Base-by-base conservation (phyloP, 176 grass and related monocot species). In the Phyllostachys edulis region DNA sequence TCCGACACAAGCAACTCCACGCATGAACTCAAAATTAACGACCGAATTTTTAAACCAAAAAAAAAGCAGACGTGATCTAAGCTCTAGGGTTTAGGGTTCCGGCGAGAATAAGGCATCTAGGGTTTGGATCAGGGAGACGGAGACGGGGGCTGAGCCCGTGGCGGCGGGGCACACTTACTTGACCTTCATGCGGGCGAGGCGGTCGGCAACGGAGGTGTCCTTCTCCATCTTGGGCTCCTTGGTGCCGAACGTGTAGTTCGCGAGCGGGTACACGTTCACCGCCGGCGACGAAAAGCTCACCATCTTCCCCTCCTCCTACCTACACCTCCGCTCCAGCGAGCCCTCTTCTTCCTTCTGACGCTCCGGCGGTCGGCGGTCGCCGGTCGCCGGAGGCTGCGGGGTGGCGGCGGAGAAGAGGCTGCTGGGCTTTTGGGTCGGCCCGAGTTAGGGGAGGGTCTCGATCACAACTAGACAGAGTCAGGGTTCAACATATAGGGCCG, bases 161-260 rank as follows among this genome's bases (percentile, higher is more conserved):
- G 27, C 16, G 20, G 40, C 0, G 17, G 37, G 17, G 3, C 42
- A 18, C 7, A 88, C 90, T 80, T 91, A 97, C 95, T 97, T 97
- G 90, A 97, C 90, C 84, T 97, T 97, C 95, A 97, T 97, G 44
- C 95, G 92, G 69, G 95, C 95, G 21, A 97, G 90, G 56, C 95
- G 95, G 77, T 97, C 95, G 76, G 95, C 92, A 87, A 97, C 95
- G 87, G 95, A 97, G 79, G 95, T 97, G 82, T 97, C 95, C 89
- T 97, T 97, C 95, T 97, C 95, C 92, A 97, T 93, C 85, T 97
- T 97, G 57, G 95, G 90, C 90, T 97, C 95, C 92, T 97, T 97
- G 75, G 95, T 97, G 44, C 95, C 95, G 89, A 97, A 97, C 49
- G 95, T 97, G 90, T 97, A 97, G 90, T 94, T 97, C 37, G 95